These are phyloP conservation scores for Cladosporium sp. DNA, from an alignment of 2,329 filamentous ascomycete species.

Conservation along the genomic window DNA sequence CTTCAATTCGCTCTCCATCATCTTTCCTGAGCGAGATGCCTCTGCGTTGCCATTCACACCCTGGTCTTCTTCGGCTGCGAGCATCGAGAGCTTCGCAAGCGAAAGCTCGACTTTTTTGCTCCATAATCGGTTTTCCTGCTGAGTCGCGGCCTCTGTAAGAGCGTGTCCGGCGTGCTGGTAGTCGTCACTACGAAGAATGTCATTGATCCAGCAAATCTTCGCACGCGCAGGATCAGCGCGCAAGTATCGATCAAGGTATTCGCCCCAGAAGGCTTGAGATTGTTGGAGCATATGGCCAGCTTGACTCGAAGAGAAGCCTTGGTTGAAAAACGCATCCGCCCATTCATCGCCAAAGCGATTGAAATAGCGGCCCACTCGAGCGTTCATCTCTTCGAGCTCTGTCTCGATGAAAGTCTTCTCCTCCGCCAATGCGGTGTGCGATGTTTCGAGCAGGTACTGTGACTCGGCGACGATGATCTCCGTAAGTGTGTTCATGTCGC, in stretches of 20 bases:
- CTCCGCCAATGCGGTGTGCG: constrained; percentile 21
- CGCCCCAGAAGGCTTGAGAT: constrained; percentile 59
- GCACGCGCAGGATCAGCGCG: constrained; percentile 64
- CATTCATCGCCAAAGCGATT: constrained; percentile 60
- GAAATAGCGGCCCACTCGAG: constrained; percentile 48
- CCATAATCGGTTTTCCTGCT: constrained; percentile 75
- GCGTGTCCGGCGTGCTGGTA: constrained; percentile 66
- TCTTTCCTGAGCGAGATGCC: constrained; percentile 1
- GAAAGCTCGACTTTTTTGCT: constrained; percentile 90
- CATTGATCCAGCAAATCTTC: constrained; percentile 91
- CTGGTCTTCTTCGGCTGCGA: constrained; percentile 52
- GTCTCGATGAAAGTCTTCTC: constrained; percentile 34
- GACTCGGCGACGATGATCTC: constrained; percentile 43
- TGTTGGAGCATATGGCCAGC: constrained; percentile 56
- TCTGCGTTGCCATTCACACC: constrained; percentile 10
- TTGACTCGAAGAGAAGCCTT: constrained; percentile 59
- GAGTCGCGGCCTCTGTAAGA: constrained; percentile 62
- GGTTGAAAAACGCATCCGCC: constrained; percentile 72
- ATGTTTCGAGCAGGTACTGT: constrained; percentile 29
- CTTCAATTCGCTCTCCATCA: constrained; percentile 51
- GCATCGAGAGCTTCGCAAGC: constrained; percentile 67
- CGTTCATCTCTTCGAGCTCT: constrained; percentile 39
- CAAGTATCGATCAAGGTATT: constrained; percentile 71
- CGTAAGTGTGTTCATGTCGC: constrained; percentile 58
- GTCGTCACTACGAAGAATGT: constrained; percentile 69